Evolutionary conservation across 208 protist genomes (phyloP), one percentile per base, ranked within the genome.

Genomic region (Crithidia sp.): DNA sequence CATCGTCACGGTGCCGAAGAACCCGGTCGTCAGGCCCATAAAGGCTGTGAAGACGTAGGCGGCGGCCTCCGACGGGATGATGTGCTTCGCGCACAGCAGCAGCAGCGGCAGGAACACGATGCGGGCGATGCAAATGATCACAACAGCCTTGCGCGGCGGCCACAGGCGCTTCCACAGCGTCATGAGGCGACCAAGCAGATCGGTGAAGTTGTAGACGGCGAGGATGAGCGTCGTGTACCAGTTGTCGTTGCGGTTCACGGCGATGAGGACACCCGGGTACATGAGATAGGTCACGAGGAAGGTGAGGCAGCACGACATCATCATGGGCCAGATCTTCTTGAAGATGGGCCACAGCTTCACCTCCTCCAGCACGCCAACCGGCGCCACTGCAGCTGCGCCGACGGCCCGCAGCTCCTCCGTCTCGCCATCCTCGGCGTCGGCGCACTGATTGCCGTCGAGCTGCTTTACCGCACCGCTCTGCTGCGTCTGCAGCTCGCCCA

Each of bases 171-270:
- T 88, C 74, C 79, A 83, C 61, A 90, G 19, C 55, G 71, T 76
- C 17, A 80, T 5, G 12, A 82, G 16, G 19, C 90, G 83, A 8
- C 88, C 90, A 9, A 79, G 6, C 6, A 89, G 74, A 61, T 95
- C 90, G 19, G 67, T 47, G 49, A 83, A 74, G 79, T 94, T 95
- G 83, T 83, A 92, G 0, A 82, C 61, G 6, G 85, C 72, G 58
- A 95, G 77, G 50, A 92, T 76, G 57, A 83, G 76, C 10, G 89
- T 91, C n/a, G 84, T 87, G 77, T 81, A 95, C 87, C 88, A 93
- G 6, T 44, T 64, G 67, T 85, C 73, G 12, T 74, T 65, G 43
- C 63, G 28, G 64, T 88, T 83, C 28, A 90, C 81, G 1, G 79
- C 79, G 41, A 89, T n/a, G 36, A 88, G 68, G 37, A 93, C 73